phyloP scores from a whole-genome alignment of 1,284 basidiomycete species.

The Ganoderma boninense region DNA sequence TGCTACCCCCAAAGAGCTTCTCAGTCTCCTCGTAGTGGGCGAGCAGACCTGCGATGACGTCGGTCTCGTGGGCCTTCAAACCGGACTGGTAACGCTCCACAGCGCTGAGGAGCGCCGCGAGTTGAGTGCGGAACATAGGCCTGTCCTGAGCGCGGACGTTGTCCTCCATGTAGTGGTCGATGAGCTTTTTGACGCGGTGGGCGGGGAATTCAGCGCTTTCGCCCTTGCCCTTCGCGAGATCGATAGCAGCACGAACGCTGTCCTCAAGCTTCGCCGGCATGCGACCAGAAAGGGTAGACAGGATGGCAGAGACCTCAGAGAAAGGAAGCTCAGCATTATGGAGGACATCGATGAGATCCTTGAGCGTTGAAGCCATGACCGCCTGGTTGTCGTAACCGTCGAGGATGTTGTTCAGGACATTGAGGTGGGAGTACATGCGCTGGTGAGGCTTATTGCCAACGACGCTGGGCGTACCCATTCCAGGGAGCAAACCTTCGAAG shows the following conservation, averaged over 20 bases:
- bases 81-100: slow-evolving; percentile 87
- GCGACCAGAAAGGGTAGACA: slow-evolving; percentile 92
- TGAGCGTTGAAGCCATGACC: slow-evolving; percentile 84
- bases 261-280: slow-evolving; percentile 95
- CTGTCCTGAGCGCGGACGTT: slow-evolving; percentile 84
- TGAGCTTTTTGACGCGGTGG: slow-evolving; percentile 79
- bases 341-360: slow-evolving; percentile 83
- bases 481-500: slow-evolving; percentile 92
- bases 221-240: slow-evolving; percentile 76
- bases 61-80: slow-evolving; percentile 88
- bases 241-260: slow-evolving; percentile 81
- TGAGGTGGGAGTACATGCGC: slow-evolving; percentile 79
- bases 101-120: slow-evolving; percentile 78
- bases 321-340: slow-evolving; percentile 91
- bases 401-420: slow-evolving; percentile 90
- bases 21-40: slow-evolving; percentile 86
- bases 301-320: slow-evolving; percentile 84
- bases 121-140: slow-evolving; percentile 77
- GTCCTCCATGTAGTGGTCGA: slow-evolving; percentile 89
- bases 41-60: slow-evolving; percentile 77
- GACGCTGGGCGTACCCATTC: slow-evolving; percentile 87
- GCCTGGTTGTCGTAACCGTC: slow-evolving; percentile 96
- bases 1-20: slow-evolving; percentile 91
- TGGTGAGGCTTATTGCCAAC: slow-evolving; percentile 94
- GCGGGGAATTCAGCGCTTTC: slow-evolving; percentile 88